phyloP scores from a whole-genome alignment of 495 filamentous ascomycete genomes.

The Thermochaetoides thermophila region DNA sequence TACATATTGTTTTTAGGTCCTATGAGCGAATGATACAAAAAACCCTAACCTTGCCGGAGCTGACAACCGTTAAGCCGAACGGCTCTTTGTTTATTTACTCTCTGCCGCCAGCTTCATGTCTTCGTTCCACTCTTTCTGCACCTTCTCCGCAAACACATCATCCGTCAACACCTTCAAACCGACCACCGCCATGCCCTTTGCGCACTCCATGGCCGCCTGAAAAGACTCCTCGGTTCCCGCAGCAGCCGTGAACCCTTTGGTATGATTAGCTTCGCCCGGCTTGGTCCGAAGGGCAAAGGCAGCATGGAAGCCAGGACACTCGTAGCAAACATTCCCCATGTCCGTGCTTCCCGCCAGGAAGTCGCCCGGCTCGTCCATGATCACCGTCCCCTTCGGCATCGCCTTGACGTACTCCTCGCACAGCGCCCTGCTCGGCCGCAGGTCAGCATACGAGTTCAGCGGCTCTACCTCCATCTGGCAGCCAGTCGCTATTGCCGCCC shows the following conservation, averaged over 20 bases:
- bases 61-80: neutral
- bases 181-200: slow-evolving; percentile 41
- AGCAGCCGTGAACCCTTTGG: slow-evolving; percentile 36
- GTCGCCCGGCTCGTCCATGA: slow-evolving; percentile 24
- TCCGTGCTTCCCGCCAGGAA: slow-evolving; percentile 29
- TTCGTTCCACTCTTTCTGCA: slow-evolving; percentile 26
- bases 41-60: slow-evolving; percentile 1
- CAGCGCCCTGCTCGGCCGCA: slow-evolving; percentile 33
- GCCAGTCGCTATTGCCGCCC: slow-evolving; percentile 39
- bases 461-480: slow-evolving; percentile 34
- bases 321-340: slow-evolving; percentile 43
- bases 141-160: slow-evolving; percentile 27
- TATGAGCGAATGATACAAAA: neutral
- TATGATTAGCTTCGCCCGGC: slow-evolving; percentile 36
- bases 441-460: slow-evolving; percentile 37
- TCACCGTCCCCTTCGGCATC: slow-evolving; percentile 29
- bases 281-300: slow-evolving; percentile 36
- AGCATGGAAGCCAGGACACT: slow-evolving; percentile 43
- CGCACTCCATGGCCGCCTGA: slow-evolving; percentile 31
- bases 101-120: slow-evolving; percentile 18
- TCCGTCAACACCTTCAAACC: slow-evolving; percentile 35
- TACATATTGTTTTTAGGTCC: too few relatives aligned
- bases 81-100: slow-evolving; percentile 10
- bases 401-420: slow-evolving; percentile 36
- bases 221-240: slow-evolving; percentile 36